A percentile compares a stretch with the other conserved stretches of the same genome.
These are phyloP conservation scores for Arabis hirsuta DNA, from an alignment of 345 rosid species.

Conservation along the genomic window DNA sequence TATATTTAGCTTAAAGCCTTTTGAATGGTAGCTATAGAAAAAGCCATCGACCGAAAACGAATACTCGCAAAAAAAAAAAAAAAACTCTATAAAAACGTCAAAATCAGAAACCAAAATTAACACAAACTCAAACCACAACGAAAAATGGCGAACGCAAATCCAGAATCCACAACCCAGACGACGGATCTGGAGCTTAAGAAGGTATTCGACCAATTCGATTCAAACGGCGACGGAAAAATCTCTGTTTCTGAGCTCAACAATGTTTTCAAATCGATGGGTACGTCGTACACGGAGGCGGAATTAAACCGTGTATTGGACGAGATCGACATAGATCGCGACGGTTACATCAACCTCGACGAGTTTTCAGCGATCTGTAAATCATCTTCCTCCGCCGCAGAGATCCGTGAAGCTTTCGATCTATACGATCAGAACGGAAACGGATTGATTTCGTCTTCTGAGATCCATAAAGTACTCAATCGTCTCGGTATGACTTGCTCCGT, in stretches of 20 bases:
- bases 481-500: conserved; percentile 64
- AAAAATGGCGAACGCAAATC: conserved; percentile 28
- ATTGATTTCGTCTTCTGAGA: conserved; percentile 66
- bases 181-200: conserved; percentile 54
- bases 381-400: conserved; percentile 55
- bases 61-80: neutral
- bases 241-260: conserved; percentile 63
- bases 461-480: conserved; percentile 67
- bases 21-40: conserved; percentile 18
- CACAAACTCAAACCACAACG: neutral
- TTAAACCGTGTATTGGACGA: conserved; percentile 65
- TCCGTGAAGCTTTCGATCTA: conserved; percentile 79
- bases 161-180: conserved; percentile 15
- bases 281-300: conserved; percentile 52
- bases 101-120: neutral
- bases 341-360: conserved; percentile 66
- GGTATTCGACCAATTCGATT: conserved; percentile 78
- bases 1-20: conserved; percentile 15
- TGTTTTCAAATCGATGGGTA: conserved; percentile 73
- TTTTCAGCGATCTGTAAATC: conserved; percentile 64
- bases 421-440: conserved; percentile 80
- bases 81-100: conserved; percentile 34
- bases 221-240: conserved; percentile 88
- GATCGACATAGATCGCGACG: conserved; percentile 79
- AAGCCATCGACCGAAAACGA: conserved; percentile 20